Percentiles rank a stretch among this genome's conserved stretches.
These are phyloP conservation scores for Neonectria magnoliae DNA, from an alignment of 2,329 filamentous ascomycete species.

Conservation along the genomic window DNA sequence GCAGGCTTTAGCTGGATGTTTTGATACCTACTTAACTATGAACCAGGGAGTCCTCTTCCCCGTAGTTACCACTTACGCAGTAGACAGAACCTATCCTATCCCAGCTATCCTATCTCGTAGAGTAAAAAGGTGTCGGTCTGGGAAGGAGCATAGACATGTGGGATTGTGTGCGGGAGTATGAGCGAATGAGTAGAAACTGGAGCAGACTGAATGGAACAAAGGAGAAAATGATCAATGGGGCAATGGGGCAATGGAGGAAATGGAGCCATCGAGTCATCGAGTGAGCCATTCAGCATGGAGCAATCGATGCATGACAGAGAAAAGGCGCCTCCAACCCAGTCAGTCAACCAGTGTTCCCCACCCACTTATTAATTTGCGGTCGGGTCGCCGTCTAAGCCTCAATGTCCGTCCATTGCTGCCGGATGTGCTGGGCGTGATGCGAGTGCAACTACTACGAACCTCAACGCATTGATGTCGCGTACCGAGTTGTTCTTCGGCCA, in stretches of 20 bases:
- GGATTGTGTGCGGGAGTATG: conserved; percentile 4
- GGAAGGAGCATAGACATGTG: background rate
- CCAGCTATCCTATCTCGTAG: background rate
- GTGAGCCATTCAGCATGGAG: conserved; percentile 15
- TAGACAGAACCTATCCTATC: no score
- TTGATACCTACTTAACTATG: no score
- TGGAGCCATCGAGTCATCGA: conserved; percentile 22
- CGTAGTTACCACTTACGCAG: no score
- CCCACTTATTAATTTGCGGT: background rate
- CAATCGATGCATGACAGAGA: conserved; percentile 5
- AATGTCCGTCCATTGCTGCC: conserved; percentile 26
- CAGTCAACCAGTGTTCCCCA: background rate
- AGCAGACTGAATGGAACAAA: background rate
- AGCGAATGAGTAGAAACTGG: background rate
- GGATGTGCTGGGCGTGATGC: conserved; percentile 36
- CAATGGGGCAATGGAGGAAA: conserved; percentile 18
- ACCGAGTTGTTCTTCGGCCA: no score
- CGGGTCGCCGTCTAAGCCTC: conserved; percentile 35
- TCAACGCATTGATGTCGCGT: background rate
- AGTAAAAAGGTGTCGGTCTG: background rate
- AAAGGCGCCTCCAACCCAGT: background rate
- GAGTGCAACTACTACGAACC: background rate
- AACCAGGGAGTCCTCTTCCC: no score
- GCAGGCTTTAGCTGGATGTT: background rate
- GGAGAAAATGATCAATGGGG: background rate